These are phyloP conservation scores for Phytophthora gonapodyides DNA, from an alignment of 352 stramenopile genomes.

Conservation along the genomic window DNA sequence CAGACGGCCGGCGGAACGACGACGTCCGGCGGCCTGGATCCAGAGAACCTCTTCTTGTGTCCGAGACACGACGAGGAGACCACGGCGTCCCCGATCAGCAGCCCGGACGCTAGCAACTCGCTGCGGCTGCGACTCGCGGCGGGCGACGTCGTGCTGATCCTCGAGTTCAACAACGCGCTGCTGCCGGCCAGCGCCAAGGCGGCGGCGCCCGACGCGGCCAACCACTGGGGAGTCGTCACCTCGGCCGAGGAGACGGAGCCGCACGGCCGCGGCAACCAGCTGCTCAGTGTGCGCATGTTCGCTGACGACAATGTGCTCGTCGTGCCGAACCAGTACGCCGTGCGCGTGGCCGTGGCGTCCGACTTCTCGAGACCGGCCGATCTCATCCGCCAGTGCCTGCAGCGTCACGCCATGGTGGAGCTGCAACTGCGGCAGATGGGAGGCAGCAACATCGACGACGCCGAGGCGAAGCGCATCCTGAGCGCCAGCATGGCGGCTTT, in stretches of 20 bases:
- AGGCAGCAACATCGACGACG: conserved; percentile 19
- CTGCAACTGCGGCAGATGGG: conserved; percentile 42
- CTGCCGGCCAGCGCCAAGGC: conserved; percentile 45
- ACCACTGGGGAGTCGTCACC: conserved; percentile 66
- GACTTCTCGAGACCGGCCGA: conserved; percentile 45
- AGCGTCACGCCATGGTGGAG: conserved; percentile 61
- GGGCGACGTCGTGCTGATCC: conserved; percentile 68
- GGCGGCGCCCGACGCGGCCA: conserved; percentile 42
- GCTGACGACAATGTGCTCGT: conserved; percentile 57
- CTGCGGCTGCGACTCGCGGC: conserved; percentile 36
- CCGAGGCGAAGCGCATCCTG: conserved; percentile 27
- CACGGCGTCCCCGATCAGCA: conserved; percentile 10
- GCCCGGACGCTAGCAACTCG: conserved; percentile 40
- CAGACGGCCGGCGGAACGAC: neutral
- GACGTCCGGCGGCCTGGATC: conserved; percentile 24
- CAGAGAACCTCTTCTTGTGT: conserved; percentile 54
- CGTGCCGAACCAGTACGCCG: conserved; percentile 61
- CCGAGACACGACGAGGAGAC: conserved; percentile 36
- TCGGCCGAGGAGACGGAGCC: conserved; percentile 52
- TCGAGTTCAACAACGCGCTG: conserved; percentile 70
- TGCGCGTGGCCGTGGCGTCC: conserved; percentile 44
- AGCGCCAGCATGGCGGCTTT: conserved; percentile 31
- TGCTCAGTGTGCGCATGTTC: conserved; percentile 64
- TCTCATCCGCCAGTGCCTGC: conserved; percentile 56
- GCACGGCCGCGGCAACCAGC: conserved; percentile 48